These are phyloP conservation scores for Periconia macrospinosa DNA, from an alignment of 2,329 filamentous ascomycete species.

Conservation along the genomic window DNA sequence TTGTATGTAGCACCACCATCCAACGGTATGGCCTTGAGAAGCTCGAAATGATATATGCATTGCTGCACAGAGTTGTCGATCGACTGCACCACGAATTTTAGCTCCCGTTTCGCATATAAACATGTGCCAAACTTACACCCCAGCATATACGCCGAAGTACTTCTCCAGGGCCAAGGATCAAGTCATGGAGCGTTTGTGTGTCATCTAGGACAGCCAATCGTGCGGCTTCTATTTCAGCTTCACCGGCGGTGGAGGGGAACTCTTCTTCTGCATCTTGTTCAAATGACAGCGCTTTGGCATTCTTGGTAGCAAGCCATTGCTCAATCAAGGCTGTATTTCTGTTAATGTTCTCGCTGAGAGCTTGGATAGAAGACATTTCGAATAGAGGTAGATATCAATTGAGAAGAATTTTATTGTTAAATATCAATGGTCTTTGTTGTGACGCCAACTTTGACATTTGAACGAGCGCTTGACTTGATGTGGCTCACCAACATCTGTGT, in stretches of 20 bases:
- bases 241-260: not conserved
- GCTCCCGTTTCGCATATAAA: not conserved
- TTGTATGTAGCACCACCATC: conserved; percentile 1
- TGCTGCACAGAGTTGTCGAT: conserved; percentile 2
- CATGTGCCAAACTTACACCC: not conserved
- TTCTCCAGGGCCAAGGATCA: conserved; percentile 2
- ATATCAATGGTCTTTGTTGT: too few species aligned
- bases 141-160: not conserved
- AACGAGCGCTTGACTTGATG: too few species aligned
- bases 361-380: conserved; percentile 1
- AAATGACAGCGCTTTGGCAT: not conserved
- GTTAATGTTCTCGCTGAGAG: not conserved
- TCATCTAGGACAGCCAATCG: conserved; percentile 1
- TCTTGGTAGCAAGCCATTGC: conserved; percentile 1
- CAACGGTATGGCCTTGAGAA: not conserved
- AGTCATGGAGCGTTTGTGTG: conserved; percentile 1
- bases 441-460: too few species aligned
- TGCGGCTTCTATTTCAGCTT: conserved; percentile 1
- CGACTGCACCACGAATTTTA: not conserved
- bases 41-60: conserved; percentile 4
- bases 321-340: conserved; percentile 1
- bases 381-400: not conserved
- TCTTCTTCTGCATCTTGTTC: conserved; percentile 3
- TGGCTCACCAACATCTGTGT: too few species aligned
- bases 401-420: not conserved